Evolutionary conservation across 2,329 filamentous ascomycete species (phyloP).

Genomic region (Colletotrichum shisoi): DNA sequence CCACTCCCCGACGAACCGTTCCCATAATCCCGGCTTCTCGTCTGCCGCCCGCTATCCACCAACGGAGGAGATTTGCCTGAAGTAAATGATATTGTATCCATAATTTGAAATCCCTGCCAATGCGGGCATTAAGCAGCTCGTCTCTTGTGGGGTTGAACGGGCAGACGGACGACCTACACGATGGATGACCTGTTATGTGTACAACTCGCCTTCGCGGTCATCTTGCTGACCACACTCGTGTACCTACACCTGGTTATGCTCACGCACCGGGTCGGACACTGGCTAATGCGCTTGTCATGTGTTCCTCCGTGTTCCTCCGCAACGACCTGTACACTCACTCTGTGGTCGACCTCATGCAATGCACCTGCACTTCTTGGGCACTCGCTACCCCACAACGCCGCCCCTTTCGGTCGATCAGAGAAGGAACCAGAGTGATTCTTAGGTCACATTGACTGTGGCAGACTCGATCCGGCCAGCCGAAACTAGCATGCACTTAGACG

Average conservation of each 20-base stretch:
- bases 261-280: constrained; percentile 1
- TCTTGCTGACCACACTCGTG: neutral
- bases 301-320: neutral
- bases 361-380: constrained; percentile 13
- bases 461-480: constrained; percentile 27
- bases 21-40: constrained; percentile 28
- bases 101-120: constrained; percentile 23
- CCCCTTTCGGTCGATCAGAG: constrained; percentile 16
- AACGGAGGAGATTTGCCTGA: constrained; percentile 25
- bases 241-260: neutral
- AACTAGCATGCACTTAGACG: neutral
- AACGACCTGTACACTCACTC: constrained; percentile 6
- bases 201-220: neutral
- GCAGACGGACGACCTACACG: neutral
- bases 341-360: constrained; percentile 12
- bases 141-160: neutral
- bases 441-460: neutral
- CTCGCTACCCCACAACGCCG: constrained; percentile 6
- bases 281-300: constrained; percentile 23
- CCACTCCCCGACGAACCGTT: constrained; percentile 19
- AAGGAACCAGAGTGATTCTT: neutral
- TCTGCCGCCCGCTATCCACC: constrained; percentile 36
- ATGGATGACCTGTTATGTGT: neutral
- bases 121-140: constrained; percentile 8
- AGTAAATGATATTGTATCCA: constrained; percentile 9